A percentile compares a stretch with the other conserved stretches of the same genome.
phyloP scores from a whole-genome alignment of 208 protist genomes.

The Leishmania aethiopica region DNA sequence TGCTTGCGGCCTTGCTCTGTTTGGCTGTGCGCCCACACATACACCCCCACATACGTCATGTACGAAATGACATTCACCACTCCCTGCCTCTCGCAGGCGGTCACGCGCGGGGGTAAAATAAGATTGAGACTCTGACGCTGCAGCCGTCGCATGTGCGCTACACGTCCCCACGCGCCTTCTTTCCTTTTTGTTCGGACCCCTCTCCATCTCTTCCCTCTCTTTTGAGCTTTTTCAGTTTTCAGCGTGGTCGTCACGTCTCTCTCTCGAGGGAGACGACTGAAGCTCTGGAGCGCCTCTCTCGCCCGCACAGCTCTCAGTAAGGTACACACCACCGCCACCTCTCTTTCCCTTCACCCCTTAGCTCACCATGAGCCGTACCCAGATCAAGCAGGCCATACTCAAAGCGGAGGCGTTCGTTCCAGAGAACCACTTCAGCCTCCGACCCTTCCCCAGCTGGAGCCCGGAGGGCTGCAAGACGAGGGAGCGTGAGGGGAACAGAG shows the following conservation, averaged over 20 bases:
- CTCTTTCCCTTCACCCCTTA: neutral
- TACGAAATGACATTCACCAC: no score
- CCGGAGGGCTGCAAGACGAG: slow-evolving; percentile 17
- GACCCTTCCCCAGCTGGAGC: slow-evolving; percentile 24
- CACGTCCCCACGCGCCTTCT: neutral
- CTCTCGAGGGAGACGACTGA: no score
- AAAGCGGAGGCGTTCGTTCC: slow-evolving; percentile 26
- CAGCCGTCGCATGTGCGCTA: neutral
- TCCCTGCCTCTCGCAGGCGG: neutral
- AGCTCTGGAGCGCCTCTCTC: neutral
- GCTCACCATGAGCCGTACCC: slow-evolving; percentile 24
- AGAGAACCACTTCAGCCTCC: slow-evolving; percentile 20
- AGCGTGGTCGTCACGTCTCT: neutral
- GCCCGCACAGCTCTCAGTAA: no score
- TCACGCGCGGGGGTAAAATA: neutral
- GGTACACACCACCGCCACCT: neutral
- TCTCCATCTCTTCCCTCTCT: neutral
- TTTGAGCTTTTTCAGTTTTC: neutral
- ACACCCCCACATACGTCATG: neutral
- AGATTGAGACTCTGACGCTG: neutral
- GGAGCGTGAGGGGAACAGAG: neutral
- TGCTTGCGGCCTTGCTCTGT: neutral
- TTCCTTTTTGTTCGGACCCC: neutral
- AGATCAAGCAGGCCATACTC: slow-evolving; percentile 24
- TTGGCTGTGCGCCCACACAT: neutral